Conservation (phyloP, 2,329 filamentous ascomycete species). For the Lojkania enalia region DNA sequence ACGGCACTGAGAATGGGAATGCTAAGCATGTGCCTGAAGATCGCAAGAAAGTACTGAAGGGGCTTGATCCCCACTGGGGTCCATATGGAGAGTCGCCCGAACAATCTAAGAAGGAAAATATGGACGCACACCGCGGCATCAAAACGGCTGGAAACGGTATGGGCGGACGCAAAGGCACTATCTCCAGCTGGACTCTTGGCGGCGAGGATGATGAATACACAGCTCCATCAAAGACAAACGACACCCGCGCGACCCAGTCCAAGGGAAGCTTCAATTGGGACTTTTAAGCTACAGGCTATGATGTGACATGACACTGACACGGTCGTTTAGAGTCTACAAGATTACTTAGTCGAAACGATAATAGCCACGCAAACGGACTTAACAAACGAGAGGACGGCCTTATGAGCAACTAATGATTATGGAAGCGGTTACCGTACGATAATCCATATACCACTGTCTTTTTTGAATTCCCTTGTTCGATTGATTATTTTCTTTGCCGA, state of each 20-base stretch:
- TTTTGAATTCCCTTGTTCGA: too few relatives aligned
- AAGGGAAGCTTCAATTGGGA: conserved; percentile 33
- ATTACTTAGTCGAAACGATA: too few relatives aligned
- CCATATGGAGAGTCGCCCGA: conserved; percentile 39
- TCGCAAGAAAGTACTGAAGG: conserved; percentile 68
- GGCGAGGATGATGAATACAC: conserved; percentile 37
- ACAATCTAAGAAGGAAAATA: conserved; percentile 34
- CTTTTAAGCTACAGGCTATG: too few relatives aligned
- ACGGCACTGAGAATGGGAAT: conserved; percentile 44
- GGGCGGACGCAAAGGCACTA: conserved; percentile 43
- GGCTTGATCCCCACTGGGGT: conserved; percentile 39
- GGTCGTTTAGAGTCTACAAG: too few relatives aligned
- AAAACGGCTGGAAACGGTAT: conserved; percentile 45
- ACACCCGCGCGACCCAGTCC: neutral
- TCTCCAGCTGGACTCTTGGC: conserved; percentile 47
- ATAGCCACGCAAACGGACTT: too few relatives aligned
- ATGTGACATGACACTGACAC: too few relatives aligned
- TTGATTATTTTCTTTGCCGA: too few relatives aligned
- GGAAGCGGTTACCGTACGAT: too few relatives aligned
- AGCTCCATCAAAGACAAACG: conserved; percentile 7
- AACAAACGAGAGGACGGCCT: too few relatives aligned
- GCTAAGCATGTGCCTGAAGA: conserved; percentile 56
- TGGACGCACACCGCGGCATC: conserved; percentile 26
- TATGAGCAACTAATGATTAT: too few relatives aligned
- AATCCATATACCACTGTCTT: too few relatives aligned